phyloP scores from a whole-genome alignment of 805 yeast species.

The Lipomyces mesembrius region DNA sequence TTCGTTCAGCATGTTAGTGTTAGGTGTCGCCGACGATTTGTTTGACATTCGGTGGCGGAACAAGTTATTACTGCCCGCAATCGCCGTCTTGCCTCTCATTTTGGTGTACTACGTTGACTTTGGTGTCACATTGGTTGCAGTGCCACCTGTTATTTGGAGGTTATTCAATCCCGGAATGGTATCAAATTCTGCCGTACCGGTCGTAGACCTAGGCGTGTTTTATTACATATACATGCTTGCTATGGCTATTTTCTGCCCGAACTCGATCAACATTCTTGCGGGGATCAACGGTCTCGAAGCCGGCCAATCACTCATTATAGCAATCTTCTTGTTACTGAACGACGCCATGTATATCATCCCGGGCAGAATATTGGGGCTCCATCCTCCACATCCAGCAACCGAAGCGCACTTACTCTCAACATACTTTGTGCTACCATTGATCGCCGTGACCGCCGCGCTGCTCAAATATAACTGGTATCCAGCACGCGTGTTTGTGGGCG shows the following conservation, averaged over 20 bases:
- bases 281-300: conserved; percentile 97
- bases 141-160: conserved; percentile 69
- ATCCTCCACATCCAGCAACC: conserved; percentile 57
- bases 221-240: conserved; percentile 92
- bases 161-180: conserved; percentile 43
- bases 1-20: conserved; percentile 76
- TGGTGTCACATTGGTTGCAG: conserved; percentile 83
- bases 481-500: conserved; percentile 93
- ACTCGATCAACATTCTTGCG: conserved; percentile 92
- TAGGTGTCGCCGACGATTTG: conserved; percentile 92
- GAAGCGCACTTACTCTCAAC: conserved; percentile 84
- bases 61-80: conserved; percentile 92
- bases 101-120: conserved; percentile 92
- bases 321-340: conserved; percentile 70
- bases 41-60: conserved; percentile 98
- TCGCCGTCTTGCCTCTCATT: conserved; percentile 88
- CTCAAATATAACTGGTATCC: conserved; percentile 88
- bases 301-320: conserved; percentile 86
- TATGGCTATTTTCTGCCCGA: conserved; percentile 91
- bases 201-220: conserved; percentile 74
- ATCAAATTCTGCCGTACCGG: conserved; percentile 43
- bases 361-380: conserved; percentile 38
- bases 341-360: conserved; percentile 69
- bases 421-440: conserved; percentile 78
- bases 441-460: conserved; percentile 81